A percentile compares a stretch with the other conserved stretches of the same genome.
Evolutionary conservation across 192 early-diverging fungal genomes (phyloP).

Genomic region (Mortierella alpina): DNA sequence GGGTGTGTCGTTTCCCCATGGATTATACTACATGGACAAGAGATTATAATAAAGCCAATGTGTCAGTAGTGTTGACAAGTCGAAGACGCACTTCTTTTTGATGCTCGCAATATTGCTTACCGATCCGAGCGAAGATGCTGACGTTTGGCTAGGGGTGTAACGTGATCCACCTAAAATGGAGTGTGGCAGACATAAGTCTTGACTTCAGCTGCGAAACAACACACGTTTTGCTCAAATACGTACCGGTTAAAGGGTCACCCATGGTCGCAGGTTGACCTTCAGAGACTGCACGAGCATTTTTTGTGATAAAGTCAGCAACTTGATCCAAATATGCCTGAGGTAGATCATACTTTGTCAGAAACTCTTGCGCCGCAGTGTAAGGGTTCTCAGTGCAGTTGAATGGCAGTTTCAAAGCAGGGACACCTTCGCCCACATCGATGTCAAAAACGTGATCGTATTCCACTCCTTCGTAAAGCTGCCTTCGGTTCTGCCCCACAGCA

Average conservation of each 20-base stretch:
- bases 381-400: conserved; percentile 95
- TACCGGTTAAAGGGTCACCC: conserved; percentile 68
- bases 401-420: conserved; percentile 88
- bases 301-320: conserved; percentile 93
- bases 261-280: conserved; percentile 58
- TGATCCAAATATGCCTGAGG: conserved; percentile 89
- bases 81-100: too few species aligned
- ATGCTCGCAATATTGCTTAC: neutral
- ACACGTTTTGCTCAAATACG: neutral
- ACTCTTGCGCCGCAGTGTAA: conserved; percentile 91
- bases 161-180: conserved; percentile 59
- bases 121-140: conserved; percentile 18
- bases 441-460: conserved; percentile 99
- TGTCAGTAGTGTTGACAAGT: too few species aligned
- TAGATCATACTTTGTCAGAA: conserved; percentile 85
- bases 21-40: conserved; percentile 26
- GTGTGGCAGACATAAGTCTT: conserved; percentile 5
- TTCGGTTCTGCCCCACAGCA: conserved; percentile 77
- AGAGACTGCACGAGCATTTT: conserved; percentile 78
- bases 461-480: conserved; percentile 83
- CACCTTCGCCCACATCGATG: conserved; percentile 89
- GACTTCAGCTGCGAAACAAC: neutral
- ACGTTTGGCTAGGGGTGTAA: conserved; percentile 64
- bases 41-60: too few species aligned
- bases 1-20: conserved; percentile 42